These are phyloP conservation scores for Pestalotiopsis sp. DNA, from an alignment of 2,329 filamentous ascomycete species.

Conservation along the genomic window DNA sequence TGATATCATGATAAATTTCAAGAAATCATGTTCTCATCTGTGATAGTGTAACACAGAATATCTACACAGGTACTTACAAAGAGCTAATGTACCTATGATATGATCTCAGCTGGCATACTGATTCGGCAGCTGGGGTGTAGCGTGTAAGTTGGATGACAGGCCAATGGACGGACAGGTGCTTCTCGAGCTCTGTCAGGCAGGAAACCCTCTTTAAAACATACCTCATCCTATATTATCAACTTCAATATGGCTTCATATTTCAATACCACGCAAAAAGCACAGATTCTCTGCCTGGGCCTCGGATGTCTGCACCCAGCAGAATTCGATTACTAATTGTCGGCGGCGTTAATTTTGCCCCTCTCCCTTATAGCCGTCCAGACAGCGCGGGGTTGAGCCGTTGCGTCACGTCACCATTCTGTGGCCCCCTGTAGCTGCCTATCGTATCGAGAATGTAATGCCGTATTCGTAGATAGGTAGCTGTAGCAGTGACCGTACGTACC, in stretches of 20 bases:
- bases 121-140: too few relatives aligned
- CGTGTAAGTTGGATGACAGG: too few relatives aligned
- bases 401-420: not conserved
- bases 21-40: too few relatives aligned
- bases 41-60: too few relatives aligned
- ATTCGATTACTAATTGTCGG: not conserved
- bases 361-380: not conserved
- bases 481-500: not conserved
- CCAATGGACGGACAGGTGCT: too few relatives aligned
- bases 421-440: constrained; percentile 1
- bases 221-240: not conserved
- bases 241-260: not conserved
- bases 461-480: not conserved
- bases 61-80: too few relatives aligned
- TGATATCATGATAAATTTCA: too few relatives aligned
- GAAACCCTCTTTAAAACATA: too few relatives aligned
- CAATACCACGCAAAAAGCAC: not conserved
- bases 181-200: too few relatives aligned
- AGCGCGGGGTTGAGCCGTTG: not conserved
- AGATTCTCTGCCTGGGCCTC: not conserved
- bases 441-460: not conserved
- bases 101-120: too few relatives aligned
- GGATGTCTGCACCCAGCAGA: not conserved
- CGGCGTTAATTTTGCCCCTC: not conserved
- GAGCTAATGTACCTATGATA: too few relatives aligned